Evolutionary conservation across 331 rosid genomes (phyloP).

Genomic region (Malus hybrid): DNA sequence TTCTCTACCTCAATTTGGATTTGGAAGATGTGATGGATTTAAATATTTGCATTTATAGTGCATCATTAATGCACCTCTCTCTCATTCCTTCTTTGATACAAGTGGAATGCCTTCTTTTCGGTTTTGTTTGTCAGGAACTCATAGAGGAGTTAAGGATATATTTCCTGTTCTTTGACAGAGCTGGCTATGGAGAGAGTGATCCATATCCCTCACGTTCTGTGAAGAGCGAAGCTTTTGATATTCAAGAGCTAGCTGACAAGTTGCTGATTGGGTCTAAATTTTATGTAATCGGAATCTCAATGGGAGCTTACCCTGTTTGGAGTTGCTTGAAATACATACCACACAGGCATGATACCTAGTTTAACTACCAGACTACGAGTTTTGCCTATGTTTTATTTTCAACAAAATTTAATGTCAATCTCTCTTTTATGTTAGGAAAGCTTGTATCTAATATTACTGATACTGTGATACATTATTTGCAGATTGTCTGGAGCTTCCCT

Average conservation of each 20-base stretch:
- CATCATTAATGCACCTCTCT: not conserved
- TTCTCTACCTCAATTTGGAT: not conserved
- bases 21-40: not conserved
- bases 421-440: not conserved
- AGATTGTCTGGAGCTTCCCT: constrained; percentile 73
- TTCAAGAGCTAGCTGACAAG: constrained; percentile 70
- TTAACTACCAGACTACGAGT: not conserved
- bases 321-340: constrained; percentile 78
- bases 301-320: constrained; percentile 67
- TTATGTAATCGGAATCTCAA: constrained; percentile 53
- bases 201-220: constrained; percentile 70
- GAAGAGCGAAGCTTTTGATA: constrained; percentile 75
- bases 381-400: not conserved
- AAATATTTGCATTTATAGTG: not conserved
- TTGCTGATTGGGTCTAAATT: constrained; percentile 55
- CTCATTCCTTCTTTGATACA: not conserved
- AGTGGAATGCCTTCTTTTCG: not conserved
- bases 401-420: not conserved
- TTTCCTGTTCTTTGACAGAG: constrained; percentile 59
- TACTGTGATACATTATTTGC: constrained; percentile 7
- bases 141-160: constrained; percentile 48
- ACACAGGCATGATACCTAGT: constrained; percentile 40
- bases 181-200: constrained; percentile 92
- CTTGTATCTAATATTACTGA: not conserved
- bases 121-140: constrained; percentile 38